phyloP scores from a whole-genome alignment of 2,329 filamentous ascomycete species.

The Fusarium domesticum region DNA sequence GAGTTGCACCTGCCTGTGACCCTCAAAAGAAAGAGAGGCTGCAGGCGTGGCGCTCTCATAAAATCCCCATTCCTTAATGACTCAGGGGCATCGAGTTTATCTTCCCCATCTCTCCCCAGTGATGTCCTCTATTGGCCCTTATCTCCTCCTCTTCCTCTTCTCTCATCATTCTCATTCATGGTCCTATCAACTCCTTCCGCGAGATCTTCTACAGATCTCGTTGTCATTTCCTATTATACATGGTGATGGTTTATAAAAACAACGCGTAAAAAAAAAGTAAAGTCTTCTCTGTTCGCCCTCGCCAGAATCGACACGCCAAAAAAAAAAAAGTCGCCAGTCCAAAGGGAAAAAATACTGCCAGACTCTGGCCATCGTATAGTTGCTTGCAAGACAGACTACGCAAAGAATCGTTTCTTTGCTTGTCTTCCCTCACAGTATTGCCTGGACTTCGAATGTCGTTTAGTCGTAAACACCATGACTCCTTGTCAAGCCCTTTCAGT shows the following conservation, averaged over 20 bases:
- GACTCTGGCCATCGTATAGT: conserved; percentile 6
- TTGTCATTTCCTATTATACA: conserved; percentile 19
- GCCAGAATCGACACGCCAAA: conserved; percentile 7
- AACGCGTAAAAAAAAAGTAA: conserved; percentile 13
- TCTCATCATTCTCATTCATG: conserved; percentile 8
- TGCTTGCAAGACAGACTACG: not conserved
- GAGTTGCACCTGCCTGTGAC: conserved; percentile 6
- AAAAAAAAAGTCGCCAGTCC: conserved; percentile 29
- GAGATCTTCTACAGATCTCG: conserved; percentile 7
- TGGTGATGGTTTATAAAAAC: conserved; percentile 18
- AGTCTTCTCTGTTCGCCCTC: conserved; percentile 7
- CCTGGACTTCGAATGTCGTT: conserved; percentile 8
- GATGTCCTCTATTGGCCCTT: too few relatives aligned
- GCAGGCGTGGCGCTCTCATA: not conserved
- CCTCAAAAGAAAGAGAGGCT: not conserved
- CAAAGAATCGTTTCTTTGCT: too few relatives aligned
- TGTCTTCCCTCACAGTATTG: not conserved
- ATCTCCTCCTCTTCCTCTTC: not conserved
- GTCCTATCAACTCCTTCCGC: conserved; percentile 13
- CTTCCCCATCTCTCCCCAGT: too few relatives aligned
- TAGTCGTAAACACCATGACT: conserved; percentile 10
- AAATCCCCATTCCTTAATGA: not conserved
- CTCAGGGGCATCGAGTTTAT: not conserved
- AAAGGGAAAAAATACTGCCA: conserved; percentile 14
- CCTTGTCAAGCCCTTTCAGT: too few relatives aligned